Base-by-base conservation (phyloP, 2,329 filamentous ascomycete species). In the Colletotrichum viniferum region DNA sequence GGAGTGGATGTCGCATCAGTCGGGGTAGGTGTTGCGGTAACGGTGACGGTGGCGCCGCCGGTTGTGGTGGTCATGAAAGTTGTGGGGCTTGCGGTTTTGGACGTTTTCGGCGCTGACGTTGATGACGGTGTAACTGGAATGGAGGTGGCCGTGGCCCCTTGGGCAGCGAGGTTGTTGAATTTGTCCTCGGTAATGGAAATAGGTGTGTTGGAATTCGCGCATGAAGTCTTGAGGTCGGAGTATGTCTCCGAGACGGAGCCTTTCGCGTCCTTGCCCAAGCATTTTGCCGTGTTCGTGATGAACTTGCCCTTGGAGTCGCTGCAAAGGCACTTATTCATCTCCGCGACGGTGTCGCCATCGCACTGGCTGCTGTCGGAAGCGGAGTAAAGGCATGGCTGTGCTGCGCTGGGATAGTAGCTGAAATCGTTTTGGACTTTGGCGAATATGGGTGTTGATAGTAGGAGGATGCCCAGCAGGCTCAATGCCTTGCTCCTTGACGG, bases 261-360 rank as follows among this genome's bases (percentile, higher is more conserved):
- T 0, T 80, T 78, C 56, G 83, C 84, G 4, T 79, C 43, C 18
- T 78, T 73, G 9, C 85, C 88, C 14, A 91, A 79, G 77, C 89
- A 91, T 14, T 76, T 77, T 4, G 89, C 89, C 3, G 87, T 79
- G 38, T 84, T 83, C 24, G 85, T 86, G 75, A 90, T 82, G 79
- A 90, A 91, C 77, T 86, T 82, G 70, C 86, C 86, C 36, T 61
- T 71, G 36, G 83, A 81, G 77, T 90, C 89, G 76, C 80, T 79
- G 79, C 89, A 91, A 3, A 90, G 83, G 69, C 89, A 91, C 3
- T 79, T 68, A 77, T 91, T 90, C 76, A 90, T 82, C 34, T 84
- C 81, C 0, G 78, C 60, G 4, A 84, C 82, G 1, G 84, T 85
- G 24, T 79, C 78, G 21, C 86, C 86, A 7, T 81, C 81, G 81